Evolutionary conservation across 176 grass and related monocot genomes (phyloP).

Genomic region (Puya raimondii): DNA sequence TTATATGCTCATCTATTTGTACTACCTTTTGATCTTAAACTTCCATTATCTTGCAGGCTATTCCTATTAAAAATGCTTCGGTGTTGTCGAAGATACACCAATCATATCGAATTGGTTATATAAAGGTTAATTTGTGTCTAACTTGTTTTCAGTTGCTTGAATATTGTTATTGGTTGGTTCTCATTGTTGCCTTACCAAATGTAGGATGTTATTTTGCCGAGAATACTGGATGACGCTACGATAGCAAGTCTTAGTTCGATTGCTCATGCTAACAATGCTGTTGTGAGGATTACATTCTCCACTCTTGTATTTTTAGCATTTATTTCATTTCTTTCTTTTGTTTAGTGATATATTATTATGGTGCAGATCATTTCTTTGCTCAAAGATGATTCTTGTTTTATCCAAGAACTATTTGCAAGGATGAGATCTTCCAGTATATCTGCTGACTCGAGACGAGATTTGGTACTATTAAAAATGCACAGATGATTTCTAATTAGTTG

Average conservation of each 20-base stretch:
- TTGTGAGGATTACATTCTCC: constrained; percentile 52
- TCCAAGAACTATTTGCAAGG: constrained; percentile 82
- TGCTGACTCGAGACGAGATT: constrained; percentile 67
- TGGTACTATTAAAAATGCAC: constrained; percentile 40
- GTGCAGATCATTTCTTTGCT: constrained; percentile 90
- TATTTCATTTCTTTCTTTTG: constrained; percentile 14
- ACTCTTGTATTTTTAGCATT: constrained; percentile 14
- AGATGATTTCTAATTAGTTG: constrained; percentile 16
- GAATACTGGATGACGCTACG: constrained; percentile 83
- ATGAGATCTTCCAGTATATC: constrained; percentile 63
- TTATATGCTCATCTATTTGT: constrained; percentile 17
- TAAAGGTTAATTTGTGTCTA: constrained; percentile 47
- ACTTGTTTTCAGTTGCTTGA: neutral
- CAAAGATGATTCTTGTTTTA: constrained; percentile 90
- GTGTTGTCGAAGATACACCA: constrained; percentile 75
- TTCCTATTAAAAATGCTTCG: constrained; percentile 60
- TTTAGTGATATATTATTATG: constrained; percentile 23
- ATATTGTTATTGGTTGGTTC: neutral
- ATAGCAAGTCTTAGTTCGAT: constrained; percentile 77
- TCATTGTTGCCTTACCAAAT: neutral
- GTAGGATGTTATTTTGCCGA: constrained; percentile 95
- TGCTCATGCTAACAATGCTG: constrained; percentile 82
- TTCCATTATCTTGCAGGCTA: constrained; percentile 41
- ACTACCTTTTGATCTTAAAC: constrained; percentile 22
- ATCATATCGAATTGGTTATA: constrained; percentile 71